Base-by-base conservation (phyloP, 1,139 yeast genomes). In the Nakaseomyces uthaithaninus region DNA sequence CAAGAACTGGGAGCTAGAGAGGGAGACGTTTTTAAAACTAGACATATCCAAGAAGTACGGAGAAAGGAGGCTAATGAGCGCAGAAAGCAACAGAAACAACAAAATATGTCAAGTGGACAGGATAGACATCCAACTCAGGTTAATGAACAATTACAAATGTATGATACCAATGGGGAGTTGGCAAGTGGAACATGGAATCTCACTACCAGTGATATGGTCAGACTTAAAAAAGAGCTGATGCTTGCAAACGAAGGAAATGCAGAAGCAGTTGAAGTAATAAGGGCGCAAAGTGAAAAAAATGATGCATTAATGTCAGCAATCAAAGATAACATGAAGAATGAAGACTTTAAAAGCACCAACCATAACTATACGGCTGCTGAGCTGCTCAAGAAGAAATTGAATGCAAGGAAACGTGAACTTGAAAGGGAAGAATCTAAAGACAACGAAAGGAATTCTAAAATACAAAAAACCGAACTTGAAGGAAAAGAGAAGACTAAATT, bases 111-210 rank as follows among this genome's bases (percentile, higher is more conserved):
- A 3, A 74, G 75, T 53, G 84, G 84, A 2, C 77, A 77, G 48
- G 94, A 84, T 49, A 78, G 74, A 50, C 94, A 93, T 0, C 93
- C 93, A 1, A 67, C 79, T 3, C 66, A 69, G 16, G 85, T 93
- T 0, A 75, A 79, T 43, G 74, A 70, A n/a, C 80, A 76, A 53
- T 74, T 86, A 73, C 93, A 94, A 9, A 64, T 85, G 46, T 78
- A 80, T 63, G 80, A 81, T 40, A 75, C 85, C 0, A 66, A 72
- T 23, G 94, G 93, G 4, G 75, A 80, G 26, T 44, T 59, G n/a
- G 60, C 62, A 5, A 53, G 57, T 67, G 49, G 86, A 74, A 30
- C 89, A 76, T 33, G 81, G 80, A 16, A 77, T 82, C 68, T 85
- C 60, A 65, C 80, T 4, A 85, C 85, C 50, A 72, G 76, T 46